These are phyloP conservation scores for Neocallimastix lanati DNA, from an alignment of 192 early-diverging fungal genomes.

Conservation along the genomic window DNA sequence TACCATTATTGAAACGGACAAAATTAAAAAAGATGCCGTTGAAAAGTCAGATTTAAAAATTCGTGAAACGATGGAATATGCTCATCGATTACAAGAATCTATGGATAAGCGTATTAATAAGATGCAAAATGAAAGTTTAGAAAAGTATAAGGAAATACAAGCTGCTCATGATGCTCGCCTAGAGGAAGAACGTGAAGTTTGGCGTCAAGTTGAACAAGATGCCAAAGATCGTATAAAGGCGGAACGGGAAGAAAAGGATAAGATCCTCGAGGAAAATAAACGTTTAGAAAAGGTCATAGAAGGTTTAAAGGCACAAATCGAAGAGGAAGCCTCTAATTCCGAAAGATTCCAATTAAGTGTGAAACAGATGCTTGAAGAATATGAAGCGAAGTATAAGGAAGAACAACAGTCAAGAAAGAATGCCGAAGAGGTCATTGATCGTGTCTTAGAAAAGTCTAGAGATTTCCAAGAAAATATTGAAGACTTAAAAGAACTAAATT, in stretches of 20 bases:
- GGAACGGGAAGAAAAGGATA: neutral
- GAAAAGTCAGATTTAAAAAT: neutral
- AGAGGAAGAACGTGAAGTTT: neutral
- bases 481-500: neutral
- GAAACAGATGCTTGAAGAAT: neutral
- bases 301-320: neutral
- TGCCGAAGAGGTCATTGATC: neutral
- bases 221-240: neutral
- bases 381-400: neutral
- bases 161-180: neutral
- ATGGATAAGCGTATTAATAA: neutral
- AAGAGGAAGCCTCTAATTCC: neutral
- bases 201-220: neutral
- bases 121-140: neutral
- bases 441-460: neutral
- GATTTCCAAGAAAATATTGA: neutral
- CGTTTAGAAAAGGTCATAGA: neutral
- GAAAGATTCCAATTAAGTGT: neutral
- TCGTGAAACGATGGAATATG: neutral
- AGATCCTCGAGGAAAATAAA: neutral
- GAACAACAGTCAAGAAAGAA: neutral
- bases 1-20: neutral
- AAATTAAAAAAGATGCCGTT: neutral
- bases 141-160: neutral
- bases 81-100: neutral